Base-by-base conservation (phyloP, 768 basidiomycete species). In the Tricholoma sp. region DNA sequence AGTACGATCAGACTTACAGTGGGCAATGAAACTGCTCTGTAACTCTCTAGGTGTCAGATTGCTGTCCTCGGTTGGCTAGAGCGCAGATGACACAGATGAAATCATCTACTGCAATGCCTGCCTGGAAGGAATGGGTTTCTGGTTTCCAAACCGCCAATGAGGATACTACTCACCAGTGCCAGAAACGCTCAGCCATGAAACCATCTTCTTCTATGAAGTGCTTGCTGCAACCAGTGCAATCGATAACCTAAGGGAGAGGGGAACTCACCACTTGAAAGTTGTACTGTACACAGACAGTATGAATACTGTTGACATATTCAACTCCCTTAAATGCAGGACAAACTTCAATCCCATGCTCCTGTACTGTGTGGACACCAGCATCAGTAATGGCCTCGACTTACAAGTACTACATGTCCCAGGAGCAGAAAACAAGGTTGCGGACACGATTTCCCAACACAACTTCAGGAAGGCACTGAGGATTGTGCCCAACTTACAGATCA, bases 141-240 rank as follows among this genome's bases (percentile, higher is more conserved):
- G n/a, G n/a, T 47, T 20, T 47, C 18, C 20, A 20, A 47, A 8
- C 29, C 9, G 45, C 8, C 29, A 31, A 6, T 9, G 9, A 47
- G 20, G 18, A 31, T 31, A 20, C 29, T 20, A 24, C 5, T 51
- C 52, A 8, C 20, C 24, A 15, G 49, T 34, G 0, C 32, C 66
- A 6, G 20, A 70, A 0, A 58, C 71, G 3, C 61, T 57, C 53
- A 66, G 66, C 0, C 76, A 77, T 49, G 74, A 65, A 28, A 29
- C 59, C 0, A 74, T 72, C n/a, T n/a, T n/a, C n/a, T n/a, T n/a
- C n/a, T n/a, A n/a, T n/a, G n/a, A n/a, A n/a, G n/a, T n/a, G n/a
- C 59, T 67, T 70, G 0, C 68, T 76, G 36, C 36, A 37, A 37
- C 36, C 36, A 37, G 36, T 37, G 36, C 36, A 37, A 37, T 37